A percentile compares a stretch with the other conserved stretches of the same genome.
phyloP scores from a whole-genome alignment of 495 filamentous ascomycete species.

The Penicillium lividum region DNA sequence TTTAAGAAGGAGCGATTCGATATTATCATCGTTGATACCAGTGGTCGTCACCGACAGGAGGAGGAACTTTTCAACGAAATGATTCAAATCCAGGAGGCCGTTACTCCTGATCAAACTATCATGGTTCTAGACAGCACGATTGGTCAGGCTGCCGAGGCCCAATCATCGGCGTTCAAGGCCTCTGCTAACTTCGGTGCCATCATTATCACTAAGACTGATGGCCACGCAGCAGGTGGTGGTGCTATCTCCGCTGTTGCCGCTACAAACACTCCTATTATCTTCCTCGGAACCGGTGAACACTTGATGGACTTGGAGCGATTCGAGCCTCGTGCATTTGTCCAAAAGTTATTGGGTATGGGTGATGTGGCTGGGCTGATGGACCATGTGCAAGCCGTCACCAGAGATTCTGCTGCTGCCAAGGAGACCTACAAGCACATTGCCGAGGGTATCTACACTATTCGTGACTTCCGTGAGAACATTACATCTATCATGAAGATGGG shows the following conservation, averaged over 20 bases:
- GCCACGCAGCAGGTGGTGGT: conserved; percentile 90
- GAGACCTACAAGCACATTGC: conserved; percentile 98
- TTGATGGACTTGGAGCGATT: conserved; percentile 94
- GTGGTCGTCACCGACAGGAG: conserved; percentile 91
- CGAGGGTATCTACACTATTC: conserved; percentile 92
- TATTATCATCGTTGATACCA: conserved; percentile 98
- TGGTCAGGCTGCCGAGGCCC: conserved; percentile 91
- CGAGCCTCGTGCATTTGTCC: conserved; percentile 84
- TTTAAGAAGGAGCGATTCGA: conserved; percentile 99
- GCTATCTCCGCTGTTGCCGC: conserved; percentile 98
- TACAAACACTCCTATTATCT: conserved; percentile 95
- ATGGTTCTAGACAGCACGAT: conserved; percentile 97
- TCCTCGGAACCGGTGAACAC: conserved; percentile 96
- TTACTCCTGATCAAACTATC: conserved; percentile 94
- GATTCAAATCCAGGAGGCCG: conserved; percentile 91
- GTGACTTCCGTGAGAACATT: conserved; percentile 93
- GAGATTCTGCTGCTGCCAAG: conserved; percentile 76
- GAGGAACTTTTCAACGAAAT: conserved; percentile 96
- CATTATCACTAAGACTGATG: conserved; percentile 98
- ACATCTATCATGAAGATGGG: conserved; percentile 99
- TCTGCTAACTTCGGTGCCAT: conserved; percentile 97
- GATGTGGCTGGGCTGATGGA: conserved; percentile 95
- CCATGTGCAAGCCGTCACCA: conserved; percentile 94
- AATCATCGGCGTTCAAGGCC: conserved; percentile 96
- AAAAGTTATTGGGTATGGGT: conserved; percentile 93